These are phyloP conservation scores for Sarocladium strictum DNA, from an alignment of 2,329 filamentous ascomycete genomes.

Conservation along the genomic window DNA sequence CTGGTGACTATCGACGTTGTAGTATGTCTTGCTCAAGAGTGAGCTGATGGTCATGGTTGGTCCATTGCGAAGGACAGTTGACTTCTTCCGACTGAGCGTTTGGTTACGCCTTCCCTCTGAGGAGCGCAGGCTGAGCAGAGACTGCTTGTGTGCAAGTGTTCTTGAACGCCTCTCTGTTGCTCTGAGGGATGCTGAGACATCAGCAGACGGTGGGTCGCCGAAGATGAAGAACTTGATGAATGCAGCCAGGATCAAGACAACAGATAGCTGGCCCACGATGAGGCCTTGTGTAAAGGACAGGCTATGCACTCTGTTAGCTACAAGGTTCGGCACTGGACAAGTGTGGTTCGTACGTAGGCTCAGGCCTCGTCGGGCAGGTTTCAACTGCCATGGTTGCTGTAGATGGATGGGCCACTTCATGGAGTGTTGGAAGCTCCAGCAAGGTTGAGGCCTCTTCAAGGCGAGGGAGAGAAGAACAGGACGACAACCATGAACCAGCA, in stretches of 20 bases:
- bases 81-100: slow-evolving; percentile 57
- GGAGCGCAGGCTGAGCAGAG: slow-evolving; percentile 57
- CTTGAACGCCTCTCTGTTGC: slow-evolving; percentile 69
- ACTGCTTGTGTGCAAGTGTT: slow-evolving; percentile 70
- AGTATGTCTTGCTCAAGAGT: slow-evolving; percentile 94
- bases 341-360: too few relatives aligned
- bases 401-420: not conserved
- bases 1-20: slow-evolving; percentile 92
- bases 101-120: slow-evolving; percentile 34
- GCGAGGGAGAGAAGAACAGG: not conserved
- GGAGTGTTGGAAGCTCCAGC: not conserved
- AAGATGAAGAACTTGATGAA: slow-evolving; percentile 99
- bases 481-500: not conserved
- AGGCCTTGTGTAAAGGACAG: slow-evolving; percentile 92
- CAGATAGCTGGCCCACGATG: slow-evolving; percentile 85
- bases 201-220: slow-evolving; percentile 81
- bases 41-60: slow-evolving; percentile 83
- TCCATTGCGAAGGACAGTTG: slow-evolving; percentile 65
- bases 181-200: slow-evolving; percentile 69
- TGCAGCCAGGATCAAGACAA: slow-evolving; percentile 82
- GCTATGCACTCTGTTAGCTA: slow-evolving; percentile 35
- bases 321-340: too few relatives aligned
- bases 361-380: slow-evolving; percentile 34
- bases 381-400: slow-evolving; percentile 17
- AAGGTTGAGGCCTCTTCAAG: not conserved